These are phyloP conservation scores for Pholiota conissans DNA, from an alignment of 768 basidiomycete species.

Conservation along the genomic window DNA sequence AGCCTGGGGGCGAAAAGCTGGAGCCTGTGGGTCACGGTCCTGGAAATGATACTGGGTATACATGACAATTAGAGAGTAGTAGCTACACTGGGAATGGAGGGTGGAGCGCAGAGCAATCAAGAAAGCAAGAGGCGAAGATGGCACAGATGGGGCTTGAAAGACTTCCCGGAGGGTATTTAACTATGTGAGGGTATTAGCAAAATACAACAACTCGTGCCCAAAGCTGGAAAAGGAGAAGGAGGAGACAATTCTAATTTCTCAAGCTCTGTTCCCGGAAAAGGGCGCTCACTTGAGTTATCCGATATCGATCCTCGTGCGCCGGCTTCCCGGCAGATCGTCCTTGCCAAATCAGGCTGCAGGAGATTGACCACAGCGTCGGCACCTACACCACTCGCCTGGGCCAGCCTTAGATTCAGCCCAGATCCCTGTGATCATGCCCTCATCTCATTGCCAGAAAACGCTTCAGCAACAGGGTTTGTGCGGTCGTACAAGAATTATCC, in stretches of 20 bases:
- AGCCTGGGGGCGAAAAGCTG: constrained; percentile 10
- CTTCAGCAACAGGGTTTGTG: neutral
- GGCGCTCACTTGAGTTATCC: constrained; percentile 17
- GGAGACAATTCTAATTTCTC: neutral
- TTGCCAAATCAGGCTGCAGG: constrained; percentile 10
- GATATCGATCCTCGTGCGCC: constrained; percentile 18
- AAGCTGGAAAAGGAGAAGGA: neutral
- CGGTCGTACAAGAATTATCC: no score
- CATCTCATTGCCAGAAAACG: neutral
- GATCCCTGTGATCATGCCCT: neutral
- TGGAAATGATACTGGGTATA: constrained; percentile 11
- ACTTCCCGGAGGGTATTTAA: neutral
- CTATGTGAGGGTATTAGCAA: neutral
- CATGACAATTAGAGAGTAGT: constrained; percentile 1
- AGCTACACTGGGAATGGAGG: no score
- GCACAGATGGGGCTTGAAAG: no score
- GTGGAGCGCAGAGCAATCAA: no score
- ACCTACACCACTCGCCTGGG: neutral
- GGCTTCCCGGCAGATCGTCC: constrained; percentile 14
- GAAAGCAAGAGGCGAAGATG: neutral
- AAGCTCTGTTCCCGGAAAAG: constrained; percentile 16
- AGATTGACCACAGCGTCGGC: constrained; percentile 7
- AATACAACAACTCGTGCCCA: constrained; percentile 1
- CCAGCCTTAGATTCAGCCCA: neutral
- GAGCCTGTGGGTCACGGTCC: constrained; percentile 3